Evolutionary conservation across 202 grass and related monocot genomes (phyloP), one percentile per base, ranked within the genome.

Genomic region (Eragrostis tef): DNA sequence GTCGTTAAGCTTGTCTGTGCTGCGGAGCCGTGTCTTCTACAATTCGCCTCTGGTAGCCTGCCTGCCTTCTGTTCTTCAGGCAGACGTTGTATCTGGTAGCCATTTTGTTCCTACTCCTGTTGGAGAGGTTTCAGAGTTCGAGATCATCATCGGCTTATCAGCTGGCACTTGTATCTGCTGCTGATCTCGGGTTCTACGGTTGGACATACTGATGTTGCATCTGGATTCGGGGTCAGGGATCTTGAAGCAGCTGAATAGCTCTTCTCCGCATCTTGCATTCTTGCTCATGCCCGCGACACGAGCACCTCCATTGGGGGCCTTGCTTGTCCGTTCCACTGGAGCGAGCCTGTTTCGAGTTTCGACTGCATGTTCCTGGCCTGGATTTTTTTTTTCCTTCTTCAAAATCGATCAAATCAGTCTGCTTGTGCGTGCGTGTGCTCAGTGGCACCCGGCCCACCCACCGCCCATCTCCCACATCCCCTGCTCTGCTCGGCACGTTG

Each of bases 401-500:
- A 31, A 31, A 31, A 31, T 31, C 29, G 29, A n/a, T n/a, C n/a
- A n/a, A n/a, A n/a, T n/a, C n/a, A n/a, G n/a, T n/a, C n/a, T n/a
- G n/a, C n/a, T n/a, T n/a, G n/a, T n/a, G n/a, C n/a, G n/a, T n/a
- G n/a, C n/a, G n/a, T n/a, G n/a, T 34, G 15, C 7, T 41, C 24
- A n/a, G 22, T 46, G 22, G 73, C 73, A 76, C 4, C 22, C 57
- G 57, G 57, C 57, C 57, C 69, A 69, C 26, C 27, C 17, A 46
- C 34, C 46, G 47, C 21, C n/a, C 64, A 5, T 52, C 70, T 69
- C 43, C 66, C 9, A 17, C 67, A 21, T 20, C 20, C 3, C 27
- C 20, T 29, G 64, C 22, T 31, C 51, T 44, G 9, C 74, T 17
- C 15, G 68, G 52, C 76, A 73, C 86, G 48, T 49, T 67, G 57